Conservation (phyloP, 108 stramenopile genomes). For the Nitzschia putrida region DNA sequence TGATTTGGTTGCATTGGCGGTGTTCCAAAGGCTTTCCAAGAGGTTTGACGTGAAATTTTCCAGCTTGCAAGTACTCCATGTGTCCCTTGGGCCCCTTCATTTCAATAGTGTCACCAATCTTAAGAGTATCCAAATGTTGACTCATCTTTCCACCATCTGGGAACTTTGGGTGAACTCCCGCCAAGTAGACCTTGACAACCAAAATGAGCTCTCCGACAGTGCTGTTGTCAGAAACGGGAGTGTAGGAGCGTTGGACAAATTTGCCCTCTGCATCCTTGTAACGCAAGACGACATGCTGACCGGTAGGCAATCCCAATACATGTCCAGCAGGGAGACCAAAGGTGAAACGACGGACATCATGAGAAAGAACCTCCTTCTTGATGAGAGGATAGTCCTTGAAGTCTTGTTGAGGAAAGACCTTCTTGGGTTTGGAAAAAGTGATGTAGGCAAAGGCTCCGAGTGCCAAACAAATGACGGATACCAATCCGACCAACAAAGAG, state of each 20-base stretch:
- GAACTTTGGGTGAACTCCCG: conserved; percentile 89
- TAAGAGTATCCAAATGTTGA: conserved; percentile 90
- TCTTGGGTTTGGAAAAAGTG: conserved; percentile 29
- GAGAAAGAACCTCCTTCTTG: conserved; percentile 80
- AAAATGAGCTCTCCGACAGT: conserved; percentile 82
- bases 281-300: conserved; percentile 93
- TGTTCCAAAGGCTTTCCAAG: conserved; percentile 65
- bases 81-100: conserved; percentile 90
- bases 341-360: conserved; percentile 93
- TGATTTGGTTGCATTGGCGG: conserved; percentile 69
- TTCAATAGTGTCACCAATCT: conserved; percentile 85
- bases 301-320: conserved; percentile 91
- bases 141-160: conserved; percentile 97
- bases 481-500: conserved; percentile 9
- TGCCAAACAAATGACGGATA: conserved; percentile 27
- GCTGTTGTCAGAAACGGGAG: conserved; percentile 85
- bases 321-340: conserved; percentile 76
- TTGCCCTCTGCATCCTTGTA: conserved; percentile 77
- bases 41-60: conserved; percentile 70
- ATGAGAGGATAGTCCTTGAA: conserved; percentile 74
- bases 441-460: conserved; percentile 31
- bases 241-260: conserved; percentile 81
- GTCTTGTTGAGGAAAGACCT: conserved; percentile 43
- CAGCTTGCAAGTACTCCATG: conserved; percentile 71
- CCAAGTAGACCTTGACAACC: conserved; percentile 92